Conservation (phyloP, 2,329 filamentous ascomycete genomes). For the Neonectria coccinea region DNA sequence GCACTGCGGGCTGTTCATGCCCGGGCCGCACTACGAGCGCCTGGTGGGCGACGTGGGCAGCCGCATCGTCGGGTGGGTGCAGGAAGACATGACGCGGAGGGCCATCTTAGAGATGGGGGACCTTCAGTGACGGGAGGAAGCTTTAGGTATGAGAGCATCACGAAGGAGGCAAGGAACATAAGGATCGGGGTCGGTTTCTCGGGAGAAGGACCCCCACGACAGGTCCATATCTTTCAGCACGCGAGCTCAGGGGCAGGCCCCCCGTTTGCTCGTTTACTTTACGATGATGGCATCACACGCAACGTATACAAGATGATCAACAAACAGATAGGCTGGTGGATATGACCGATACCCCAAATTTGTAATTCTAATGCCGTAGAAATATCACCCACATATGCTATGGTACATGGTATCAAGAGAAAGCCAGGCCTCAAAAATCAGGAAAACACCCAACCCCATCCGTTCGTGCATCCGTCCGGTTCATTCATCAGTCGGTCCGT, state of each 20-base stretch:
- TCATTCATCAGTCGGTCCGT: slow-evolving; percentile 27
- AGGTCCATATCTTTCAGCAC: neutral
- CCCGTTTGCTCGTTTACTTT: neutral
- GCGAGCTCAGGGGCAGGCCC: slow-evolving; percentile 1
- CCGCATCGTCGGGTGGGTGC: slow-evolving; percentile 76
- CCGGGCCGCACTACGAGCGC: slow-evolving; percentile 77
- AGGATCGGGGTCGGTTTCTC: neutral
- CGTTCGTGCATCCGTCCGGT: slow-evolving; percentile 20
- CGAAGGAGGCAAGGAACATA: neutral
- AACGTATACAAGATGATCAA: neutral
- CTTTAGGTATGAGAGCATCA: too few relatives aligned
- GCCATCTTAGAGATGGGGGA: slow-evolving; percentile 48
- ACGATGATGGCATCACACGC: neutral
- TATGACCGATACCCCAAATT: slow-evolving; percentile 4
- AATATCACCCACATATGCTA: slow-evolving; percentile 33
- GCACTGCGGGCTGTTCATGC: slow-evolving; percentile 84
- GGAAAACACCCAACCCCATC: slow-evolving; percentile 23
- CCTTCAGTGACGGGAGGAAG: neutral
- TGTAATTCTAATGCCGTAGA: slow-evolving; percentile 32
- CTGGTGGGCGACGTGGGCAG: slow-evolving; percentile 81
- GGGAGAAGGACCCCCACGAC: neutral
- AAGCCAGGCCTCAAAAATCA: slow-evolving; percentile 25
- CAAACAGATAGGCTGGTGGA: neutral
- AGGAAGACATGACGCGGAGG: slow-evolving; percentile 66
- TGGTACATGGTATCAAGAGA: slow-evolving; percentile 44